These are phyloP conservation scores for Sideroxylon spinosum DNA, from an alignment of 179 eudicot species.

Conservation along the genomic window DNA sequence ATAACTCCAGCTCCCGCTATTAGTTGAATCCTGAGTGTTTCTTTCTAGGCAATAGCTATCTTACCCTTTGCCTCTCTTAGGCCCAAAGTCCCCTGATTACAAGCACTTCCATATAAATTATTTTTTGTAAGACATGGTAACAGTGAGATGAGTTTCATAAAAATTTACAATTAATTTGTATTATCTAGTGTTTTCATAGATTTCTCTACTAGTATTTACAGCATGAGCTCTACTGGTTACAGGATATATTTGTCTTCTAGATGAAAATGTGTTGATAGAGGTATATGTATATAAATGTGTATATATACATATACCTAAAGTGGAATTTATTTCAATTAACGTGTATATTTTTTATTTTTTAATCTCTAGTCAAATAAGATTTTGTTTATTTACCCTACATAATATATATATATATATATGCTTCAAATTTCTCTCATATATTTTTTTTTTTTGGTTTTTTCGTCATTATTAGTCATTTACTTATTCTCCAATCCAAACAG, in stretches of 20 bases:
- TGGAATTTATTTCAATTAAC: too few species aligned
- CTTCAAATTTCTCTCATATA: too few species aligned
- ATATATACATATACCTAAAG: too few species aligned
- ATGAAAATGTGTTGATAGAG: conserved; percentile 59
- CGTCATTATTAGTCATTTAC: too few species aligned
- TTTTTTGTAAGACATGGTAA: background rate
- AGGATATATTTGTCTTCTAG: conserved; percentile 46
- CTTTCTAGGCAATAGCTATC: conserved; percentile 55
- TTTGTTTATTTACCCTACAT: too few species aligned
- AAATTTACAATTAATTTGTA: background rate
- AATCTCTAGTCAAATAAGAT: too few species aligned
- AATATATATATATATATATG: too few species aligned
- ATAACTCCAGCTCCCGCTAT: conserved; percentile 52
- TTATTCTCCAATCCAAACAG: too few species aligned
- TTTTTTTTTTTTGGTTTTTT: too few species aligned
- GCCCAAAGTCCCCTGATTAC: conserved; percentile 40
- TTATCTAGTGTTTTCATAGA: conserved; percentile 40
- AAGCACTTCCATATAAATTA: conserved; percentile 32
- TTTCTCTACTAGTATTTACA: conserved; percentile 20
- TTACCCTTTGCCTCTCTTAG: conserved; percentile 47
- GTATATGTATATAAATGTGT: background rate
- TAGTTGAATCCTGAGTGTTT: conserved; percentile 31
- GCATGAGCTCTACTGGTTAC: conserved; percentile 46
- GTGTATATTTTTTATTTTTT: too few species aligned
- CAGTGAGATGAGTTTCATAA: too few species aligned